These are phyloP conservation scores for Nemania sp. DNA, from an alignment of 2,329 filamentous ascomycete genomes.

Conservation along the genomic window DNA sequence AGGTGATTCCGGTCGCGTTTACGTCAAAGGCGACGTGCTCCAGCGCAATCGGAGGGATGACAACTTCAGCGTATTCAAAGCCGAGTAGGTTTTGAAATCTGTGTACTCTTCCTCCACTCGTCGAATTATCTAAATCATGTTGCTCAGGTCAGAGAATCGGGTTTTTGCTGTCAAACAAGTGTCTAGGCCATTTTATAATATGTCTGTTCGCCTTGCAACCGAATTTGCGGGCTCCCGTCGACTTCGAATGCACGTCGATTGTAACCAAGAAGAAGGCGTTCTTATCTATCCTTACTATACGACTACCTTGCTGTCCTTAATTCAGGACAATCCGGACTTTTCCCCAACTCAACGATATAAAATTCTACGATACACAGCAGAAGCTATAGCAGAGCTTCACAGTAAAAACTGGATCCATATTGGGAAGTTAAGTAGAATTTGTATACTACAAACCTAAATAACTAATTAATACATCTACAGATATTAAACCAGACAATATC, in stretches of 20 bases:
- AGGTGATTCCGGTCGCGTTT: conserved; percentile 43
- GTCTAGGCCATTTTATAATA: conserved; percentile 37
- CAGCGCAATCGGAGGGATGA: conserved; percentile 30
- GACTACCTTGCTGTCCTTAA: conserved; percentile 39
- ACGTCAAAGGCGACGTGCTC: conserved; percentile 39
- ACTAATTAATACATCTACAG: conserved; percentile 36
- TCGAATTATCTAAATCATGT: conserved; percentile 22
- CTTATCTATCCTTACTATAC: conserved; percentile 43
- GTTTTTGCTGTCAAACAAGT: conserved; percentile 42
- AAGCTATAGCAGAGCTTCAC: conserved; percentile 43
- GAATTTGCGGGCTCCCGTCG: conserved; percentile 38
- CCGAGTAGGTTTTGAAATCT: conserved; percentile 38
- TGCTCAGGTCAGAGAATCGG: conserved; percentile 37
- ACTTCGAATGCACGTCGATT: conserved; percentile 44
- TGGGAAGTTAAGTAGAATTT: conserved; percentile 19
- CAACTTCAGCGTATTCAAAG: conserved; percentile 39
- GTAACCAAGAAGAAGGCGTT: conserved; percentile 39
- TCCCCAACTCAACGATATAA: conserved; percentile 36
- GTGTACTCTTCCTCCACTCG: conserved; percentile 21
- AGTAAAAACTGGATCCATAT: conserved; percentile 42
- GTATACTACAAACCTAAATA: neutral
- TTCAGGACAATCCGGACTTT: conserved; percentile 40
- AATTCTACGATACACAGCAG: conserved; percentile 39
- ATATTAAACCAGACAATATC: conserved; percentile 47
- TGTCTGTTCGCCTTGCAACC: conserved; percentile 38